These are phyloP conservation scores for Suillus weaverae DNA, from an alignment of 768 basidiomycete species.

Conservation along the genomic window DNA sequence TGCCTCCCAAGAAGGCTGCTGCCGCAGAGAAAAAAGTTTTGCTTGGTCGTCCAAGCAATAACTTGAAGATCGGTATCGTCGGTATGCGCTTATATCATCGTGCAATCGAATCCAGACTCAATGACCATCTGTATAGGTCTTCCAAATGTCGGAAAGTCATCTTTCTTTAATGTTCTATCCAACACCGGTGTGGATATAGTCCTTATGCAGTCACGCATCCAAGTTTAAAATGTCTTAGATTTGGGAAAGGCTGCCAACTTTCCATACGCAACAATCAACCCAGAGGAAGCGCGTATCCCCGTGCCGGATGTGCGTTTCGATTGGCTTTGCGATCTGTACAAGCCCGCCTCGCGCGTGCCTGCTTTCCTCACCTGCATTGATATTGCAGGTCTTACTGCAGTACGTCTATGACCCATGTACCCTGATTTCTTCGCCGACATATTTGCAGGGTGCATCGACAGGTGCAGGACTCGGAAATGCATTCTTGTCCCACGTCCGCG, in stretches of 20 bases:
- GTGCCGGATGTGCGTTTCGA: slow-evolving; percentile 94
- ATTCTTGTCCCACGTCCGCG: slow-evolving; percentile 95
- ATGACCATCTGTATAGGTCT: slow-evolving; percentile 51
- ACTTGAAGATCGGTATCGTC: slow-evolving; percentile 98
- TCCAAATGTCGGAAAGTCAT: slow-evolving; percentile 97
- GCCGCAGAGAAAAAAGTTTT: slow-evolving; percentile 79
- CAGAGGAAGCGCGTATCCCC: slow-evolving; percentile 93
- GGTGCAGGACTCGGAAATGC: slow-evolving; percentile 98
- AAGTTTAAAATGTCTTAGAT: slow-evolving; percentile 44
- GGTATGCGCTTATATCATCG: slow-evolving; percentile 56
- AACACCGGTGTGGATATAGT: slow-evolving; percentile 65
- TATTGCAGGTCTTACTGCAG: slow-evolving; percentile 95
- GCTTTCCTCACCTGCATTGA: slow-evolving; percentile 98
- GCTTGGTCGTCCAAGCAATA: slow-evolving; percentile 92
- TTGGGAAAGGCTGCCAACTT: slow-evolving; percentile 96
- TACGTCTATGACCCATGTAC: slow-evolving; percentile 37
- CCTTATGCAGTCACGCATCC: slow-evolving; percentile 2
- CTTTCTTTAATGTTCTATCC: slow-evolving; percentile 97
- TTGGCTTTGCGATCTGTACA: slow-evolving; percentile 90
- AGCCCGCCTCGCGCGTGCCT: slow-evolving; percentile 84
- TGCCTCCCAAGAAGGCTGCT: slow-evolving; percentile 89
- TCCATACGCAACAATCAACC: slow-evolving; percentile 93
- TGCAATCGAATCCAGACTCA: background rate
- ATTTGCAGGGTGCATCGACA: slow-evolving; percentile 83
- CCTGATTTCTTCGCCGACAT: slow-evolving; percentile 19